Conservation (phyloP, 2,329 filamentous ascomycete species). For the Colletotrichum aenigma region DNA sequence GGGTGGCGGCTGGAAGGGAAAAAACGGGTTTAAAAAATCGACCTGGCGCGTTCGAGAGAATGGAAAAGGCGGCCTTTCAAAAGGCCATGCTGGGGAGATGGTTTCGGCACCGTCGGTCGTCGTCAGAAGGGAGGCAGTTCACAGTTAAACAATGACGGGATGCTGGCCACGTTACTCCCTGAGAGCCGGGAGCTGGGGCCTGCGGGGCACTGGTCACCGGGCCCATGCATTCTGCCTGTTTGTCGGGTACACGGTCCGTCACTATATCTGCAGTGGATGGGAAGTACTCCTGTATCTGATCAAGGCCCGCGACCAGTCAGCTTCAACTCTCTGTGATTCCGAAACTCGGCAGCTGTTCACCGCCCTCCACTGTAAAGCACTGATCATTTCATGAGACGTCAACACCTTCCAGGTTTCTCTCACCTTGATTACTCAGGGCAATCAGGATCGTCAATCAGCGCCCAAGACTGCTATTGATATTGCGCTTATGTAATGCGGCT, state of each 20-base stretch:
- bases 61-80: slow-evolving; percentile 1
- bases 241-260: not conserved
- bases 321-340: slow-evolving; percentile 11
- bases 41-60: not conserved
- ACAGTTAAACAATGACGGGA: not conserved
- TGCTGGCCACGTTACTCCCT: slow-evolving; percentile 20
- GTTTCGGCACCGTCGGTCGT: slow-evolving; percentile 15
- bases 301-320: slow-evolving; percentile 1
- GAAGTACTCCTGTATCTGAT: slow-evolving; percentile 2
- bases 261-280: not conserved
- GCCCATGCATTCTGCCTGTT: slow-evolving; percentile 4
- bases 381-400: slow-evolving; percentile 11
- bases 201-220: slow-evolving; percentile 14
- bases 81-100: slow-evolving; percentile 7
- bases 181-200: slow-evolving; percentile 8
- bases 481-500: not conserved
- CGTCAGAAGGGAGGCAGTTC: not conserved
- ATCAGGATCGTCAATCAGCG: not conserved
- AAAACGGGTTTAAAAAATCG: not conserved
- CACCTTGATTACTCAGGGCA: slow-evolving; percentile 1
- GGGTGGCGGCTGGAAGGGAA: not conserved
- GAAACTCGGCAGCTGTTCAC: slow-evolving; percentile 18
- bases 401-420: not conserved
- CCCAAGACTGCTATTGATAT: not conserved
- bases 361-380: slow-evolving; percentile 5